Evolutionary conservation across 2,329 filamentous ascomycete genomes (phyloP).

Genomic region (Colletotrichum camelliae): DNA sequence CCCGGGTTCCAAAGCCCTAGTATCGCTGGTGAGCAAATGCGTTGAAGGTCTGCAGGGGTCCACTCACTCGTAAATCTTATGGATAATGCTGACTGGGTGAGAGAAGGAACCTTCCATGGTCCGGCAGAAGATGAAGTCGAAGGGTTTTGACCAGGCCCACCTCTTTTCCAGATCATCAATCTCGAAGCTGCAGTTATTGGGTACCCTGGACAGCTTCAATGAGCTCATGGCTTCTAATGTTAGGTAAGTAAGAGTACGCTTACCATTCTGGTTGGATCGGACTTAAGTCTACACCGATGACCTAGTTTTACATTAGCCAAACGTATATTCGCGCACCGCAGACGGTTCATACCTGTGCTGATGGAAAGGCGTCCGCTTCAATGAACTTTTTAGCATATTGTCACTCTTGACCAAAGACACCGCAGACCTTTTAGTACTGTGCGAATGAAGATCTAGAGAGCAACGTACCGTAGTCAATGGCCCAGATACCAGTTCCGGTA

Average conservation of each 20-base stretch:
- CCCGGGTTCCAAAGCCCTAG: background rate
- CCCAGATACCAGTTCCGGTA: background rate
- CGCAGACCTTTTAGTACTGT: background rate
- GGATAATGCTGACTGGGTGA: background rate
- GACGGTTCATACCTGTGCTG: background rate
- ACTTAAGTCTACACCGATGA: background rate
- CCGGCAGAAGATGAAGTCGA: background rate
- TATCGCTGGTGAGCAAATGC: rapidly evolving
- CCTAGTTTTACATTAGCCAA: background rate
- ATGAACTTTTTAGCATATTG: background rate
- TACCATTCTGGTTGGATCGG: background rate
- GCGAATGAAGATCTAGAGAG: too few relatives aligned
- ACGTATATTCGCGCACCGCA: background rate
- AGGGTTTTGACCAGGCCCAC: background rate
- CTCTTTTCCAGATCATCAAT: background rate
- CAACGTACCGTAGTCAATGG: background rate
- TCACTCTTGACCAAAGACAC: background rate
- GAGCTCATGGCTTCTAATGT: background rate
- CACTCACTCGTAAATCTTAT: background rate
- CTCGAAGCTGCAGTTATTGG: background rate
- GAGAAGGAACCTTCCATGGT: background rate
- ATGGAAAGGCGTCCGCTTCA: background rate
- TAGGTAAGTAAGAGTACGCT: background rate
- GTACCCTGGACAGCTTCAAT: background rate
- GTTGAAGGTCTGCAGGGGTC: background rate